Base-by-base conservation (phyloP, 805 yeast species). In the Candida insectorum region DNA sequence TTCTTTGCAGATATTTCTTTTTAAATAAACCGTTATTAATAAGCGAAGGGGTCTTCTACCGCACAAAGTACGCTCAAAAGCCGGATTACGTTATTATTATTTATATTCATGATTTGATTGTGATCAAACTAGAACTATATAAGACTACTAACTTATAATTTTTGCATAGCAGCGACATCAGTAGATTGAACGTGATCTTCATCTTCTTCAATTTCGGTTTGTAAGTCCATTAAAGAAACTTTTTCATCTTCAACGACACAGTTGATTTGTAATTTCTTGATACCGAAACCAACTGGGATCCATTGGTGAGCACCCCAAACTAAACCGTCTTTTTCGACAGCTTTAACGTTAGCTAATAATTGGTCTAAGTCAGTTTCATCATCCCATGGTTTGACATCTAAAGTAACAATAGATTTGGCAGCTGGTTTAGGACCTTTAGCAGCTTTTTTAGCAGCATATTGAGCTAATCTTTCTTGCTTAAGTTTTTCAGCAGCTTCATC, bases 321-420 rank as follows among this genome's bases (percentile, higher is more conserved):
- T 62, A 93, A 81, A 81, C 99, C 99, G 29, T 93, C 98, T 73
- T 68, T 69, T 65, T 79, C 85, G 55, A 91, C 69, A 54, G 76
- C 60, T 79, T 87, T 89, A 60, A 88, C 96, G 70, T 79, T 78
- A 45, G 83, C 89, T 53, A 86, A 69, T 73, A 93, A 63, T 69
- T 81, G 82, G 45, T 93, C 95, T 64, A 93, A 77, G 64, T 91
- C 82, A 54, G 99, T 93, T 79, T 93, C 97, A 62, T 93, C 98
- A 71, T 93, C 98, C 99, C 99, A 93, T 74, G 97, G 97, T 82
- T 93, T 93, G 56, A 93, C 95, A 57, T 93, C 98, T 57, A 93
- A 62, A 60, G 99, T 91, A 60, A 93, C 96, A 52, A 88, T 73
- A 44, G 97, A 86, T 79, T 93, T 93, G 62, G 98, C 97, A 70